phyloP scores from a whole-genome alignment of 164 flowering plant species.

The Berberis vulgaris region DNA sequence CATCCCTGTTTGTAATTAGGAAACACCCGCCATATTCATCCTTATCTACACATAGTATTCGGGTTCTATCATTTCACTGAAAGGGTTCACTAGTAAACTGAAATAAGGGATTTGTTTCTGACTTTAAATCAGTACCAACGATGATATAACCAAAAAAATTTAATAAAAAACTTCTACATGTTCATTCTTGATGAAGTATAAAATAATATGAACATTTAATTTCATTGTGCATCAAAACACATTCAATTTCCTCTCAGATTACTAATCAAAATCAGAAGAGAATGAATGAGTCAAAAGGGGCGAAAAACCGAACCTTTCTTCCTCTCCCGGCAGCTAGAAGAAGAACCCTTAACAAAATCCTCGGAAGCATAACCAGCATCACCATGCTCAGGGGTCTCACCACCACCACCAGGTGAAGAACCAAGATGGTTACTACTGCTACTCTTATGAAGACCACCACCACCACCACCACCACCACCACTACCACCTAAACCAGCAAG shows the following conservation, averaged over 20 bases:
- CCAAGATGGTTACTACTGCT: constrained; percentile 5
- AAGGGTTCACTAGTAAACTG: no score
- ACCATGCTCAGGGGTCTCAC: constrained; percentile 41
- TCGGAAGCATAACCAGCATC: constrained; percentile 79
- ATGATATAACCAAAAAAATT: no score
- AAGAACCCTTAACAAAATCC: constrained; percentile 76
- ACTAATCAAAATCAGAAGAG: not conserved
- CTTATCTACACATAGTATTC: no score
- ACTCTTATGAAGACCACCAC: constrained; percentile 8
- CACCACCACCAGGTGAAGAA: constrained; percentile 5
- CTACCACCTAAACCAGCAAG: not conserved
- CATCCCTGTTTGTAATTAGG: no score
- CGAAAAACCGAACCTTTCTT: constrained; percentile 66
- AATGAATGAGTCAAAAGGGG: not conserved
- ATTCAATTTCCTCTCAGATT: not conserved
- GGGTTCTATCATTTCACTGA: no score
- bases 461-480: constrained; percentile 6
- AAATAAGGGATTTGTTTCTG: no score
- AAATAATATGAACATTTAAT: no score
- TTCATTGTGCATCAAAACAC: no score
- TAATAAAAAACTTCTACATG: no score
- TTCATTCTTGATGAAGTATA: no score
- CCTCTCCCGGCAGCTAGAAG: constrained; percentile 43
- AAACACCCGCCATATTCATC: no score
- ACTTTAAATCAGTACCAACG: no score